Percentiles rank a stretch among this genome's conserved stretches.
phyloP scores from a whole-genome alignment of 805 yeast species.

The Candida methanosorbosa region DNA sequence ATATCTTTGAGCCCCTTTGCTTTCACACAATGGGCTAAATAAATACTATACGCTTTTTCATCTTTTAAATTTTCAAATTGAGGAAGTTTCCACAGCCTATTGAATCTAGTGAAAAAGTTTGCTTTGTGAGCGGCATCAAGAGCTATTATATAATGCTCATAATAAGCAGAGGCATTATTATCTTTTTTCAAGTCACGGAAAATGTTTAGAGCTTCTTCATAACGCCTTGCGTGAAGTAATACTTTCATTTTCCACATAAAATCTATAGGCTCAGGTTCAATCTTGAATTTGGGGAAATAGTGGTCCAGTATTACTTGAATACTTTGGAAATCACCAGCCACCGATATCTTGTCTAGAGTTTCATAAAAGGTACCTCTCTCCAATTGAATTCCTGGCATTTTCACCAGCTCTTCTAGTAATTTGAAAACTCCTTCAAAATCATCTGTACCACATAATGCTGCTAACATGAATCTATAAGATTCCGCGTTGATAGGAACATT shows the following conservation, averaged over 20 bases:
- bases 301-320: slow-evolving; percentile 4
- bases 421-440: slow-evolving; percentile 27
- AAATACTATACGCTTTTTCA: background rate
- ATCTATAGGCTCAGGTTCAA: slow-evolving; percentile 10
- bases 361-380: slow-evolving; percentile 9
- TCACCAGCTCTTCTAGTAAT: slow-evolving; percentile 20
- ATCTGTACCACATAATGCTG: slow-evolving; percentile 25
- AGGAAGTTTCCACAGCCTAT: background rate
- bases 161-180: slow-evolving; percentile 3
- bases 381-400: slow-evolving; percentile 4
- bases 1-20: background rate
- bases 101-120: too few species aligned
- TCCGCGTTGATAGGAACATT: slow-evolving; percentile 18
- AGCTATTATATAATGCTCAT: slow-evolving; percentile 12
- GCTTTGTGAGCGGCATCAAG: slow-evolving; percentile 13
- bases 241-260: slow-evolving; percentile 16
- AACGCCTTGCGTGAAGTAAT: slow-evolving; percentile 15
- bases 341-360: slow-evolving; percentile 11
- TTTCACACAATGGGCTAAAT: background rate
- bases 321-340: slow-evolving; percentile 16
- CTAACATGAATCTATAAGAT: slow-evolving; percentile 27
- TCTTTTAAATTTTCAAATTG: background rate
- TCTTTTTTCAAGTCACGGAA: background rate
- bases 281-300: slow-evolving; percentile 16
- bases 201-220: background rate